Evolutionary conservation across 768 basidiomycete genomes (phyloP), one percentile per base, ranked within the genome.

Genomic region (Hygrophorus russula): DNA sequence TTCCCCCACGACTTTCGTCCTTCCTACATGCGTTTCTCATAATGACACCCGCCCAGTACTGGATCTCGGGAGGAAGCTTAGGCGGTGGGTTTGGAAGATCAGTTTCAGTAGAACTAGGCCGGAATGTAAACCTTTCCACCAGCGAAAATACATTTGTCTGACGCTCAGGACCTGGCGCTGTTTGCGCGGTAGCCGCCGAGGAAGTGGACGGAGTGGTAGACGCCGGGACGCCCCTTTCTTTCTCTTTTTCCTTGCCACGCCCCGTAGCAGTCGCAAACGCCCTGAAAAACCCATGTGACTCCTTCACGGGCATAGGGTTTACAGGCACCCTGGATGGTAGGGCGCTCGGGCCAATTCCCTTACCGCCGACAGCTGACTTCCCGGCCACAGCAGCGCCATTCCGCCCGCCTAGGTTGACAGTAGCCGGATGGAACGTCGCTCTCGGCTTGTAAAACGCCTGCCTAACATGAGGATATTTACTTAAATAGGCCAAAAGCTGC

Each of bases 21-120:
- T 99, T 98, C 58, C 94, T 70, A 64, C 96, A 99, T 10, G 96
- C 96, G 59, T 99, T 99, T 41, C 96, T 75, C 96, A 98, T 99
- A 56, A 98, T 96, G n/a, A 97, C 94, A 2, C 92, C 91, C 0
- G 94, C 96, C 96, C 96, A 98, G 54, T 97, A 96, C 61, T 96
- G 90, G 17, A 99, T 94, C 59, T 98, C 94, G 8, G 73, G 68
- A 0, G 92, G 90, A 5, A 92, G 64, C 38, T 78, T 70, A 2
- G 83, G 81, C 4, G 76, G 80, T 0, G 80, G 76, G 42, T 77
- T 78, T 4, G 75, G 76, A 42, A 82, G 65, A 49, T 82, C 78
- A 14, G 73, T 74, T 55, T 93, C 91, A 0, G 79, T 75, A 8
- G 86, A 78, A 41, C 85, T 86, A 0, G 93, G 90, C 41, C 91